Base-by-base conservation (phyloP, 2,329 filamentous ascomycete genomes). In the Botrytis porri region DNA sequence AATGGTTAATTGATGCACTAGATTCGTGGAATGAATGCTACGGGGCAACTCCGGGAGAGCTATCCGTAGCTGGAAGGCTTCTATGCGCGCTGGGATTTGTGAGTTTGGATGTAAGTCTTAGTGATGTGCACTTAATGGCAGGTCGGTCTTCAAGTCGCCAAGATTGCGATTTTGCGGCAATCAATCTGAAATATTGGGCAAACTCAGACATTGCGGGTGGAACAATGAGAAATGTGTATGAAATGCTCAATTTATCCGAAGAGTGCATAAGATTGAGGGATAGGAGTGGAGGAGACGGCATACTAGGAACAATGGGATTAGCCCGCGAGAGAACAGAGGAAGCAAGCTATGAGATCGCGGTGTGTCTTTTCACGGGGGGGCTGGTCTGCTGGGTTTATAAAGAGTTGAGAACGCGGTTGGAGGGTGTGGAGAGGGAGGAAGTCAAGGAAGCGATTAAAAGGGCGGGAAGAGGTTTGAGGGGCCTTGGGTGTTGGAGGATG, bases 381-480 rank as follows among this genome's bases (percentile, higher is more conserved):
- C 76, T 80, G 72, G 76, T 80, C 0, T 80, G 78, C 57, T 80
- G 78, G 78, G 78, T 77, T 8, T 80, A 77, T 73, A 77, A 76
- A 22, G 76, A 78, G 65, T 63, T 80, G 62, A 75, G 74, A 48
- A 64, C 43, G 4, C 73, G 72, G 32, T 51, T 69, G 29, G 60
- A n/a, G 9, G 41, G 43, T 10, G 37, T 14, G 8, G 74, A 63
- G 39, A 75, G 57, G 35, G 75, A 74, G 37, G 66, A 75, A 62
- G 75, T 75, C 57, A 63, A 77, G 25, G 72, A 74, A 3, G 72
- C 76, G 45, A 76, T 80, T 29, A 67, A 75, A 20, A 76, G 73
- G 48, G 78, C 78, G 22, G 77, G 75, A 25, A 43, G 41, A 39
- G 78, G 76, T 20, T 73, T 80, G 61, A 75, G 71, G 29, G 70